Evolutionary conservation across 352 stramenopile genomes (phyloP).

Genomic region (Pythium diclinum): DNA sequence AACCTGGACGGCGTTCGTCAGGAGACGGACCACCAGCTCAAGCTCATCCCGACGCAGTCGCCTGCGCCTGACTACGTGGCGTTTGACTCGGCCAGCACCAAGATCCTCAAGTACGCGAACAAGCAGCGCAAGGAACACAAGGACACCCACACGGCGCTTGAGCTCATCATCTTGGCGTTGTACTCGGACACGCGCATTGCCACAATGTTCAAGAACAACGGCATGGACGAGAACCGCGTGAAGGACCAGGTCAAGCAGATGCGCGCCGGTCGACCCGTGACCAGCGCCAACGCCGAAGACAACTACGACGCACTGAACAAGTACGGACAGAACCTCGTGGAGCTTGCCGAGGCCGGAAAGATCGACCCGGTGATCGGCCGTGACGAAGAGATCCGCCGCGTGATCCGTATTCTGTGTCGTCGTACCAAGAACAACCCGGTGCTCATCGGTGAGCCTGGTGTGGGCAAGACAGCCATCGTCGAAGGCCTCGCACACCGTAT

Average conservation of each 20-base stretch:
- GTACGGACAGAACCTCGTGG: conserved; percentile 95
- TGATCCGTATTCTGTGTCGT: conserved; percentile 94
- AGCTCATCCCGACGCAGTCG: conserved; percentile 68
- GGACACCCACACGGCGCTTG: conserved; percentile 72
- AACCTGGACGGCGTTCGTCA: conserved; percentile 47
- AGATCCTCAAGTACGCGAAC: conserved; percentile 79
- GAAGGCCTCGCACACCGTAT: conserved; percentile 97
- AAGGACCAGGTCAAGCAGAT: conserved; percentile 62
- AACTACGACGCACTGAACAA: conserved; percentile 93
- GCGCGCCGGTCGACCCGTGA: conserved; percentile 64
- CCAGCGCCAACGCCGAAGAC: conserved; percentile 81
- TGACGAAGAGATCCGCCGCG: conserved; percentile 95
- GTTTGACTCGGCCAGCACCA: conserved; percentile 61
- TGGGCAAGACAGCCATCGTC: conserved; percentile 96
- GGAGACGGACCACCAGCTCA: conserved; percentile 49
- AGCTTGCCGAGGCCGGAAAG: conserved; percentile 91
- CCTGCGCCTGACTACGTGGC: conserved; percentile 63
- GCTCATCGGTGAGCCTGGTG: conserved; percentile 95
- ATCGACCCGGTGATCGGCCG: conserved; percentile 98
- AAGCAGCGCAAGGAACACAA: conserved; percentile 81
- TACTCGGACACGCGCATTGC: conserved; percentile 58
- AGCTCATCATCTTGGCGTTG: conserved; percentile 74
- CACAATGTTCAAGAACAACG: conserved; percentile 59
- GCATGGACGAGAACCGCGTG: conserved; percentile 61
- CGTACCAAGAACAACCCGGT: conserved; percentile 98